Conservation (phyloP, 2,329 filamentous ascomycete species). For the Trichoderma gracile region DNA sequence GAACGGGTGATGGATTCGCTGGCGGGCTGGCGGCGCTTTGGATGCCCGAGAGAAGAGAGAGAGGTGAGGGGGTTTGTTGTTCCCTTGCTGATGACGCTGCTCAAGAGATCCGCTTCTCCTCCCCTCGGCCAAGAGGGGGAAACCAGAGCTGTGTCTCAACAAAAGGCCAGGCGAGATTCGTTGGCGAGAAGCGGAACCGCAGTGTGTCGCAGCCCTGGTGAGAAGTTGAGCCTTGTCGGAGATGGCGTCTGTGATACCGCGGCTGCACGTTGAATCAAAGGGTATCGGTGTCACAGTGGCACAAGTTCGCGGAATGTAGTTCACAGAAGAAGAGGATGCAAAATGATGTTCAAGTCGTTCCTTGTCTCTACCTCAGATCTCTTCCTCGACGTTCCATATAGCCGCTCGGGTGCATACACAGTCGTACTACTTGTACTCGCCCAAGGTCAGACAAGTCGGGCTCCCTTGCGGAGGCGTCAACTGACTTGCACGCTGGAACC, state of each 20-base stretch:
- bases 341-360: too few species aligned
- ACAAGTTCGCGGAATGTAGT: too few species aligned
- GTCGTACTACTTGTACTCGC: slow-evolving; percentile 9
- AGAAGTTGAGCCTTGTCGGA: background rate
- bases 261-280: too few species aligned
- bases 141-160: background rate
- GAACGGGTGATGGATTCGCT: background rate
- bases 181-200: background rate
- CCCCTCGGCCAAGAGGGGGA: slow-evolving; percentile 1
- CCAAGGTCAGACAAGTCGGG: slow-evolving; percentile 17
- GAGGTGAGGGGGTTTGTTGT: background rate
- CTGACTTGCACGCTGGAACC: slow-evolving; percentile 24
- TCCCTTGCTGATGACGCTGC: slow-evolving; percentile 13
- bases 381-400: too few species aligned
- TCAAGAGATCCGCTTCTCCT: slow-evolving; percentile 5
- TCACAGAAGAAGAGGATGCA: too few species aligned
- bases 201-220: too few species aligned
- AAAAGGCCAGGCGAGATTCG: background rate
- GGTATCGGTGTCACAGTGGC: too few species aligned
- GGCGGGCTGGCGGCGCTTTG: background rate
- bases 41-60: background rate
- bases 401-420: background rate
- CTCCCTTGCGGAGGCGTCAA: slow-evolving; percentile 24
- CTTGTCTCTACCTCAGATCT: too few species aligned
- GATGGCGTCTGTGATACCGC: too few species aligned